Evolutionary conservation across 2,329 filamentous ascomycete genomes (phyloP), one percentile per base, ranked within the genome.

Genomic region (Paraconiothyrium brasiliense): DNA sequence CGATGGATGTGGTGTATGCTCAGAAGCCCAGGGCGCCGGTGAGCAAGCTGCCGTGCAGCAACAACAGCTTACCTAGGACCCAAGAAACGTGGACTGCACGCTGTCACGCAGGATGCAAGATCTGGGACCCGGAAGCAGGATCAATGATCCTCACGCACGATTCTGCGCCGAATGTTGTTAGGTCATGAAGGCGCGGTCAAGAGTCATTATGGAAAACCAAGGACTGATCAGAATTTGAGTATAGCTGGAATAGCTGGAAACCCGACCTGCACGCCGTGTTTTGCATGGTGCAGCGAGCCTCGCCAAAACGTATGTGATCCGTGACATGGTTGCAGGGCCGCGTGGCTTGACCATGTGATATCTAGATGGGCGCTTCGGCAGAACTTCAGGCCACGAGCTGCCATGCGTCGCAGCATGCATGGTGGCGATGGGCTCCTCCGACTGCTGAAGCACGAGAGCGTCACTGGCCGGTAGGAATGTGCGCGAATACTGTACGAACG

Each of bases 341-440:
- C 32, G 46, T 58, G 55, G 27, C 4, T 24, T 43, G 47, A 20
- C 46, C 54, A 32, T 47, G 46, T 51, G 56, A 52, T 39, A 16
- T 39, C 35, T 44, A 32, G 49, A 20, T 24, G 37, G 27, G 37
- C 10, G 43, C 5, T 32, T 20, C 16, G 16, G 32, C 57, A 30
- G 37, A 46, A 47, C 30, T 46, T 24, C 54, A 54, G n/a, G 49
- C 56, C 54, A 61, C 58, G 48, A 35, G 50, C 44, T 46, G 56
- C 58, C 57, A 60, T 48, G 56, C 51, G 54, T 39, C 10, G 57
- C 22, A 24, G 10, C 54, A 41, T 41, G 39, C 14, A 20, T 20
- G n/a, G 39, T 41, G 39, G 39, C 39, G 16, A 41, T 41, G 2
- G 39, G 39, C n/a, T 16, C 39, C 7, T n/a, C 39, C 39, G 58